Conservation (phyloP, 805 yeast genomes). For the Hanseniaspora lindneri region DNA sequence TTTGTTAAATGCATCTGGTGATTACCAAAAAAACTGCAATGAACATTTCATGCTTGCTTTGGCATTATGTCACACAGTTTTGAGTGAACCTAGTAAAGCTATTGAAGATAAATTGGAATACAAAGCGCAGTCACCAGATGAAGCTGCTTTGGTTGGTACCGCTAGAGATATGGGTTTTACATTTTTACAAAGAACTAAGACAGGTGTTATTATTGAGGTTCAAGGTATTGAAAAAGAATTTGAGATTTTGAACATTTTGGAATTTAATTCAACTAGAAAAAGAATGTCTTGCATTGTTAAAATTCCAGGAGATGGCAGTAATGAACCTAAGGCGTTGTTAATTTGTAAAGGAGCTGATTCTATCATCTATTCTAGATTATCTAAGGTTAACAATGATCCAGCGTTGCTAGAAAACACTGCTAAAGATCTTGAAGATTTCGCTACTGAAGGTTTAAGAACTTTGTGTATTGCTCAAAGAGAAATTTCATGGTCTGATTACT, state of each 20-base stretch:
- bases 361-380: slow-evolving; percentile 55
- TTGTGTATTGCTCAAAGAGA: slow-evolving; percentile 67
- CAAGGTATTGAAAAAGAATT: slow-evolving; percentile 63
- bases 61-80: slow-evolving; percentile 68
- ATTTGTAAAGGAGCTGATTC: slow-evolving; percentile 83
- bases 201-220: slow-evolving; percentile 52
- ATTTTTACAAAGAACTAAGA: slow-evolving; percentile 53
- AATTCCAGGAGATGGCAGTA: slow-evolving; percentile 39
- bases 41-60: slow-evolving; percentile 68
- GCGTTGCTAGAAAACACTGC: slow-evolving; percentile 52
- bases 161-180: slow-evolving; percentile 68
- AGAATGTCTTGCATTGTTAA: slow-evolving; percentile 77
- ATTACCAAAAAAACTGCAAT: slow-evolving; percentile 42
- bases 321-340: slow-evolving; percentile 48
- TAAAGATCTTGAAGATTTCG: slow-evolving; percentile 60
- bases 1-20: slow-evolving; percentile 37
- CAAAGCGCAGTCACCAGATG: slow-evolving; percentile 79
- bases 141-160: slow-evolving; percentile 72
- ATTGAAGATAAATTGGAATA: slow-evolving; percentile 44
- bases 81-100: slow-evolving; percentile 53
- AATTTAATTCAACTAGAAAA: slow-evolving; percentile 74
- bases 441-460: slow-evolving; percentile 75
- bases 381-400: slow-evolving; percentile 32
- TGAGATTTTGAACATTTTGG: slow-evolving; percentile 57
- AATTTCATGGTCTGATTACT: slow-evolving; percentile 48